Evolutionary conservation across 2,329 filamentous ascomycete genomes (phyloP), one percentile per base, ranked within the genome.

Genomic region (Botrytis hyacinthi): DNA sequence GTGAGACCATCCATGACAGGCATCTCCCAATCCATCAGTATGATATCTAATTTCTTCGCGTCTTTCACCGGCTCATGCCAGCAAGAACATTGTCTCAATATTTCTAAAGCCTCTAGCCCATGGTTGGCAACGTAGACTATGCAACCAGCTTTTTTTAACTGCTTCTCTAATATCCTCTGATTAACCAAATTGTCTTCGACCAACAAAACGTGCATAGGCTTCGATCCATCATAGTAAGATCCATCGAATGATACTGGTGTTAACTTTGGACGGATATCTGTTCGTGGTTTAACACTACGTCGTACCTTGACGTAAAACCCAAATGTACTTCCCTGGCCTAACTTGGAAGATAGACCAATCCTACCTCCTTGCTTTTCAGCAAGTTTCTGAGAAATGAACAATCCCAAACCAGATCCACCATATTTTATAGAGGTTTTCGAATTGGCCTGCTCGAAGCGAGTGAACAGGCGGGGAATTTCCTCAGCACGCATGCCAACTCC

Each of bases 1-100:
- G 89, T 88, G 73, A 92, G 83, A 0, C 92, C 92, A 77, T 93
- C 90, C 85, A 92, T 91, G 26, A 93, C 83, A 1, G 91, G 91
- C 91, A 93, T 93, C 79, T 93, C 90, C 77, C 92, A 89, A 78
- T 93, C 92, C 91, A 93, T 93, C 32, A 93, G 84, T 29, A 93
- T 88, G 7, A 93, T 84, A 68, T 87, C 87, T 37, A 91, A 82
- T 1, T 84, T 82, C 40, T 85, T 78, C 6, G 63, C 70, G 10
- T 72, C 68, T 18, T 60, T n/a, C 12, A 32, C 29, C 29, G 75
- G 77, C 18, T 77, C 75, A n/a, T 74, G 63, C 78, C 78, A 80
- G 48, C 78, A 46, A 72, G 78, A 73, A 10, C 70, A 76, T 60
- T 74, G 51, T 29, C 75, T 71, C 16, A 81, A 35, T n/a, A 77